Evolutionary conservation across 768 basidiomycete species (phyloP), one percentile per base, ranked within the genome.

Genomic region (Hericium alpestre): DNA sequence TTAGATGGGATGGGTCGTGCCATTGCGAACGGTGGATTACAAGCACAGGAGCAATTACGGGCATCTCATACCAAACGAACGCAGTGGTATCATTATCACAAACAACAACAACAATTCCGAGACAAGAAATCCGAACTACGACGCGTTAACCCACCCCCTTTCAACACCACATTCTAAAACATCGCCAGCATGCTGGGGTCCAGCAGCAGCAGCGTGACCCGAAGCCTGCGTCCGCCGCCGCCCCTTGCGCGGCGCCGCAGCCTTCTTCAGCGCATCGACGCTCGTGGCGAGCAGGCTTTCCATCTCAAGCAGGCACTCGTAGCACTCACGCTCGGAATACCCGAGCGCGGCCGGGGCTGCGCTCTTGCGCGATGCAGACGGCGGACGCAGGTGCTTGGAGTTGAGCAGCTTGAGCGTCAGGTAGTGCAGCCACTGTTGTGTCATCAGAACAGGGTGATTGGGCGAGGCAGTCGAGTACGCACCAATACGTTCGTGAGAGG

Each of bases 401-500:
- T 80, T 72, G 2, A 94, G 71, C 23, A 94, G 76, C 70, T 93
- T 92, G 53, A 71, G 69, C n/a, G 73, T 68, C 54, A 96, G 74
- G 69, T 94, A 93, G 64, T 93, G 90, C 18, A 95, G 72, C 93
- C 93, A 96, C 93, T 94, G 63, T n/a, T 58, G 22, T 49, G 12
- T 40, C 39, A n/a, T 47, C 10, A 16, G 15, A 15, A 38, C 15
- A 38, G 23, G 25, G 11, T 16, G 12, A 51, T 48, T n/a, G 20
- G n/a, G 15, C 51, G 38, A 50, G 8, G 38, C 52, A 39, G 18
- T 4, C 4, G 46, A 20, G 56, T 23, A 64, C 82, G 65, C 65
- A 94, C 95, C 82, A 98, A 83, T 39, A 96, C 83, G 67, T 97
- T 98, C 10, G 92, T 93, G 16, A 87, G 70, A 1, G 92, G 92